These are phyloP conservation scores for Clarireedia hainanense DNA, from an alignment of 2,329 filamentous ascomycete species.

Conservation along the genomic window DNA sequence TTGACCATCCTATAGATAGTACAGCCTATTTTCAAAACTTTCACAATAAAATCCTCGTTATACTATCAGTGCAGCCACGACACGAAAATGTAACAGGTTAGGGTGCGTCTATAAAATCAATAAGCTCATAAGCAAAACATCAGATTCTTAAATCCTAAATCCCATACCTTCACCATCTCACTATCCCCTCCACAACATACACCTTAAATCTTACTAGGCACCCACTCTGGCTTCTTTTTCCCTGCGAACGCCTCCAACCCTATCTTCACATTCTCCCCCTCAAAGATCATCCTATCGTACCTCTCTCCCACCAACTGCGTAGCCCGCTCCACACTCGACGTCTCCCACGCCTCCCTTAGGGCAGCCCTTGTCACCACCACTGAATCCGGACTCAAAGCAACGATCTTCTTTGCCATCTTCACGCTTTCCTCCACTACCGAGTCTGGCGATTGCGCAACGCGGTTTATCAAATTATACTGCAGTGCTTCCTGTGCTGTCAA, in stretches of 20 bases:
- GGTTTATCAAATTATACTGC: constrained; percentile 61
- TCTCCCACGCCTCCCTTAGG: constrained; percentile 64
- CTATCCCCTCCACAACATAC: too few relatives aligned
- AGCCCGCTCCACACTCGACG: constrained; percentile 46
- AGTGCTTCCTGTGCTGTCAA: constrained; percentile 53
- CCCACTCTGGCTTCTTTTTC: constrained; percentile 62
- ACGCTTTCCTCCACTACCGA: constrained; percentile 50
- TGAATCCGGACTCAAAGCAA: constrained; percentile 61
- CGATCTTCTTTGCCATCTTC: constrained; percentile 52
- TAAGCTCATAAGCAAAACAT: too few relatives aligned
- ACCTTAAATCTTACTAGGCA: constrained; percentile 48
- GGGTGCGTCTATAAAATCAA: too few relatives aligned
- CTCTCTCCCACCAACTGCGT: constrained; percentile 52
- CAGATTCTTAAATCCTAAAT: too few relatives aligned
- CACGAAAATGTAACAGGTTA: too few relatives aligned
- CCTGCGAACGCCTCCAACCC: constrained; percentile 70
- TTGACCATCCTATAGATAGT: too few relatives aligned
- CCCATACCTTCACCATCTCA: too few relatives aligned
- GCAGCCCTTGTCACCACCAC: constrained; percentile 66
- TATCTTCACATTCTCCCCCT: constrained; percentile 65
- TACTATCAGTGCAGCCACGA: too few relatives aligned
- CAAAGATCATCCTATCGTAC: constrained; percentile 45
- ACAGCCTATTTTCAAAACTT: too few relatives aligned
- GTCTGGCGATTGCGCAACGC: constrained; percentile 40
- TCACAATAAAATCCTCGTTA: too few relatives aligned